Conservation (phyloP, 208 protist genomes). For the Trypanosoma platydactyli region DNA sequence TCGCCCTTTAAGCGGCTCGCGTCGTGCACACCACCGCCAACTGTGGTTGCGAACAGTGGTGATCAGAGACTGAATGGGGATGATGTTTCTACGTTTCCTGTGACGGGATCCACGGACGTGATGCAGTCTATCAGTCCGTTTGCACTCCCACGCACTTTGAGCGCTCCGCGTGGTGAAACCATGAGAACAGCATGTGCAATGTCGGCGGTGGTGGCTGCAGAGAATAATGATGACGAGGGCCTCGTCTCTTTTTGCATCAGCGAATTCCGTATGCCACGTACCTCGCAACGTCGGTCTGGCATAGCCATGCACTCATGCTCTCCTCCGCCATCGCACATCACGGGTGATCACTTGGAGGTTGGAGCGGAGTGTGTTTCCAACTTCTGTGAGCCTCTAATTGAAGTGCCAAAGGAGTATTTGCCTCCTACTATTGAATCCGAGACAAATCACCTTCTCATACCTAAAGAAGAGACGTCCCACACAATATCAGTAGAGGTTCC, state of each 20-base stretch:
- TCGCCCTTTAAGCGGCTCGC: not conserved
- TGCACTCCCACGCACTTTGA: constrained; percentile 5
- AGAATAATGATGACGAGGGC: constrained; percentile 9
- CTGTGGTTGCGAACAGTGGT: not conserved
- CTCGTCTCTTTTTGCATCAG: constrained; percentile 18
- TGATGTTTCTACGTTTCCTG: not conserved
- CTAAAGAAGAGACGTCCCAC: too few species aligned
- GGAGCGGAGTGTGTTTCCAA: too few species aligned
- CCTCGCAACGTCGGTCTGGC: constrained; percentile 14
- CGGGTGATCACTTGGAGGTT: not conserved
- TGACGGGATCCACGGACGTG: not conserved
- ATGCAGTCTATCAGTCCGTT: constrained; percentile 2
- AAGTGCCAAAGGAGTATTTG: too few species aligned
- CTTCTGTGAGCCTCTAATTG: too few species aligned
- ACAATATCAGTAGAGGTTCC: too few species aligned
- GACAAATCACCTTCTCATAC: too few species aligned
- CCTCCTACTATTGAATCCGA: too few species aligned
- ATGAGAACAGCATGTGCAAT: not conserved
- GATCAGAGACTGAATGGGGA: not conserved
- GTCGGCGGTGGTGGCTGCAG: not conserved
- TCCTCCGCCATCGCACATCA: not conserved
- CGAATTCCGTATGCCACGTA: constrained; percentile 28
- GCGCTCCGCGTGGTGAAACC: not conserved
- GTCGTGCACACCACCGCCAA: constrained; percentile 14
- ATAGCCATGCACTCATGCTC: not conserved